phyloP scores from a whole-genome alignment of 2,329 filamentous ascomycete species.

The Fusarium temperatum region DNA sequence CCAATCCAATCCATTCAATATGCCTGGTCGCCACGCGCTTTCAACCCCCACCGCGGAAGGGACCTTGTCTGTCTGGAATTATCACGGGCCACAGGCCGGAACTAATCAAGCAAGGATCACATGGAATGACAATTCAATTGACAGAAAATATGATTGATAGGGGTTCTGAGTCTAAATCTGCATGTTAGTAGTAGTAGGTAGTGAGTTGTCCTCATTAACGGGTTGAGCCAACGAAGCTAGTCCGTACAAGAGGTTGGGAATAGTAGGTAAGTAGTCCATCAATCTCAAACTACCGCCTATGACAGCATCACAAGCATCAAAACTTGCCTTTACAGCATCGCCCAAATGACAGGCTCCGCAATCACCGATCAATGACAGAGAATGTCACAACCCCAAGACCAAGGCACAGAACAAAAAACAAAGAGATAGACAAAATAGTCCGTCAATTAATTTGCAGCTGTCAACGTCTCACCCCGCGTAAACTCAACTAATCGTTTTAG shows the following conservation, averaged over 20 bases:
- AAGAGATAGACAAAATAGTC: neutral
- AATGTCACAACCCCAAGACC: slow-evolving; percentile 1
- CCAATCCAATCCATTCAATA: neutral
- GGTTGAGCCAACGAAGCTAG: slow-evolving; percentile 3
- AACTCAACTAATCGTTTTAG: slow-evolving; percentile 34
- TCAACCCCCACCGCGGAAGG: slow-evolving; percentile 27
- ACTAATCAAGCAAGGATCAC: slow-evolving; percentile 39
- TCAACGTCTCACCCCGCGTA: slow-evolving; percentile 16
- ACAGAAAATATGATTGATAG: slow-evolving; percentile 10
- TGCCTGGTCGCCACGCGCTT: slow-evolving; percentile 20
- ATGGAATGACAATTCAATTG: slow-evolving; percentile 27
- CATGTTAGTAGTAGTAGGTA: slow-evolving; percentile 6
- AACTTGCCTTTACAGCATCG: neutral
- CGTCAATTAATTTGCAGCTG: slow-evolving; percentile 1
- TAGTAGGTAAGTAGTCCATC: slow-evolving; percentile 2
- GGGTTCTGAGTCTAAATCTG: slow-evolving; percentile 1
- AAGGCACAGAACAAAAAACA: neutral
- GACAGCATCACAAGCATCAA: neutral
- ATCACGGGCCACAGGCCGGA: neutral
- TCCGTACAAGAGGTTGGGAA: slow-evolving; percentile 1
- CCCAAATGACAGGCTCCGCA: neutral
- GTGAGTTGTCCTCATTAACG: slow-evolving; percentile 13
- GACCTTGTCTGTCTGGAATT: slow-evolving; percentile 11
- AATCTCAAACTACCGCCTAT: neutral
- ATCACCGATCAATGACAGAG: neutral